Evolutionary conservation across 176 grass and related monocot genomes (phyloP), one percentile per base, ranked within the genome.

Genomic region (Thinopyrum elongatum): DNA sequence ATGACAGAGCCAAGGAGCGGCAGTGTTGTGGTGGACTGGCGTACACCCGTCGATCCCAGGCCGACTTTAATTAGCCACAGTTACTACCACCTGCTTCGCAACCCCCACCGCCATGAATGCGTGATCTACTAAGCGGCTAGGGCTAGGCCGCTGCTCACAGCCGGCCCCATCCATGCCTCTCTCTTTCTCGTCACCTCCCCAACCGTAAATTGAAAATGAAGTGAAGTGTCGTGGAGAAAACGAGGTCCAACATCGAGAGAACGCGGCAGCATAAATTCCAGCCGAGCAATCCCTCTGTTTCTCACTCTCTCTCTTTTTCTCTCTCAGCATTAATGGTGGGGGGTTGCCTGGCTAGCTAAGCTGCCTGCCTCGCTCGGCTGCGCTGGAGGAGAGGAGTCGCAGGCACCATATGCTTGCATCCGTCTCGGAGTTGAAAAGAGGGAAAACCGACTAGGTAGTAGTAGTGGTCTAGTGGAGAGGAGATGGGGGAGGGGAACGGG

Each of bases 61-160:
- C 31, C 3, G 17, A 27, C 79, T 74, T 74, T 87, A 35, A 84
- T 84, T 87, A 84, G 58, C 27, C n/a, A 67, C 85, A 87, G 89
- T 90, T 68, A 90, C 85, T 90, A 72, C 68, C 80, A 87, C 80
- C 80, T 84, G 89, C 89, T 68, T 87, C 27, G 59, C 85, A 87
- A 90, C 89, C 59, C 67, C 80, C 80, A 60, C 84, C 66, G 80
- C 85, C 59, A 75, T 90, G 28, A 90, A 90, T 90, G 89, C 75
- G 67, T 65, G 89, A 83, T 90, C 80, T 46, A 36, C 79, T 17
- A 53, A 16, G 10, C 68, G 12, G 0, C 57, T 28, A 19, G 66
- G 58, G n/a, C 49, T 53, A 74, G 26, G 10, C 35, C 68, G 27
- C 70, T 8, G 58, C 70, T 74, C 6, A 6, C 63, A 29, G 62